Evolutionary conservation across 805 yeast genomes (phyloP).

Genomic region (Starmera caribaea): DNA sequence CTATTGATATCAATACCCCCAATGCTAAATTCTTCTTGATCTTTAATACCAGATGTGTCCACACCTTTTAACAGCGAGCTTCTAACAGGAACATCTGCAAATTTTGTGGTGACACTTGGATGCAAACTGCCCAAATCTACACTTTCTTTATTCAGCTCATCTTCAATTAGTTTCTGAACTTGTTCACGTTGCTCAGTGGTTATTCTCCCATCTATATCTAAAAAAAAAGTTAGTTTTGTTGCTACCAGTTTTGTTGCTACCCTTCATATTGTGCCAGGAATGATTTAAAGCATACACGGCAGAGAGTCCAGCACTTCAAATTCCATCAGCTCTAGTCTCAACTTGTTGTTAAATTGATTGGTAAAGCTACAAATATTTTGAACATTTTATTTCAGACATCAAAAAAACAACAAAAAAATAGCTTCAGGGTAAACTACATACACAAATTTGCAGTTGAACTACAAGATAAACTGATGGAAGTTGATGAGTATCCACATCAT

Average conservation of each 20-base stretch:
- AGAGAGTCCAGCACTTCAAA: slow-evolving; percentile 23
- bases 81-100: slow-evolving; percentile 4
- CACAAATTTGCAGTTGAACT: no score
- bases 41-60: slow-evolving; percentile 5
- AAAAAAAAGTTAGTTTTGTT: not conserved
- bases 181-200: slow-evolving; percentile 26
- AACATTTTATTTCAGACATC: no score
- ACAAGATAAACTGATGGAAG: no score
- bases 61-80: slow-evolving; percentile 1
- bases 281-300: slow-evolving; percentile 25
- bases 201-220: slow-evolving; percentile 27
- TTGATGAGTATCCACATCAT: no score
- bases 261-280: no score
- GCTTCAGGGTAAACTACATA: no score
- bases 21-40: slow-evolving; percentile 14
- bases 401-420: no score
- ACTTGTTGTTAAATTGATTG: no score
- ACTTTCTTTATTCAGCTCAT: slow-evolving; percentile 5
- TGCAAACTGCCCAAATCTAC: slow-evolving; percentile 10
- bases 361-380: no score
- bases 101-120: slow-evolving; percentile 3
- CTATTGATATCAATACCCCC: slow-evolving; percentile 25
- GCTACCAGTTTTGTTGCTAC: no score
- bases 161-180: slow-evolving; percentile 25
- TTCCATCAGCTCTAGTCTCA: not conserved